Evolutionary conservation across 495 filamentous ascomycete genomes (phyloP), one percentile per base, ranked within the genome.

Genomic region (Copromyces sp.): DNA sequence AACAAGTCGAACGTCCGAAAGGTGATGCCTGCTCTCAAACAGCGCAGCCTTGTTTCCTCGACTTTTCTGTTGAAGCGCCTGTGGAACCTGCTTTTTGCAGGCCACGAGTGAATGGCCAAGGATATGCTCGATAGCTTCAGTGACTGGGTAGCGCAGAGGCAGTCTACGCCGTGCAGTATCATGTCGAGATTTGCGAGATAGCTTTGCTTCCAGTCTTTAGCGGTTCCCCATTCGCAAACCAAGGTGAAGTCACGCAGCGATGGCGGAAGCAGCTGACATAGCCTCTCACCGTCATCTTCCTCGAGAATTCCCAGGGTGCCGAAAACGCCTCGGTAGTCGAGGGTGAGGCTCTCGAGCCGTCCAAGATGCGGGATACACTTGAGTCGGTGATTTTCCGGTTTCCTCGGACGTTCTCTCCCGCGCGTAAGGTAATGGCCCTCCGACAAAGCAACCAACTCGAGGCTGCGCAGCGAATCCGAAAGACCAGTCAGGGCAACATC

Each of bases 41-140:
- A 81, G 35, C 68, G 71, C 14, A 68, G 69, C 14, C 74, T 70
- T 3, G 76, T 78, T 6, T 73, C 44, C 59, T 79, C 77, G 8
- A 81, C 71, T 70, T 81, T 74, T n/a, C 80, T 69, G 38, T 70
- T 74, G 72, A 81, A 81, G 16, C 80, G 75, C 44, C 45, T 72
- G 69, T 78, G 78, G 38, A 81, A 81, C 61, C 74, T 68, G 47
- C 78, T 70, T 38, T 78, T 75, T 8, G 78, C 80, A 20, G 80
- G 80, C 80, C 80, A 81, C n/a, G 80, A 79, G 69, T 81, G 80
- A 3, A 81, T 81, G 1, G 77, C 78, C 45, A 81, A 70, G 11
- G 77, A 78, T 39, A 81, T 75, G 61, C 71, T 78, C 29, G 71
- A 69, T 1, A 81, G 70, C n/a, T 41, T 59, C 16, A 77, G 77